Base-by-base conservation (phyloP, 257 asterid genomes). In the Cinchona pubescens region DNA sequence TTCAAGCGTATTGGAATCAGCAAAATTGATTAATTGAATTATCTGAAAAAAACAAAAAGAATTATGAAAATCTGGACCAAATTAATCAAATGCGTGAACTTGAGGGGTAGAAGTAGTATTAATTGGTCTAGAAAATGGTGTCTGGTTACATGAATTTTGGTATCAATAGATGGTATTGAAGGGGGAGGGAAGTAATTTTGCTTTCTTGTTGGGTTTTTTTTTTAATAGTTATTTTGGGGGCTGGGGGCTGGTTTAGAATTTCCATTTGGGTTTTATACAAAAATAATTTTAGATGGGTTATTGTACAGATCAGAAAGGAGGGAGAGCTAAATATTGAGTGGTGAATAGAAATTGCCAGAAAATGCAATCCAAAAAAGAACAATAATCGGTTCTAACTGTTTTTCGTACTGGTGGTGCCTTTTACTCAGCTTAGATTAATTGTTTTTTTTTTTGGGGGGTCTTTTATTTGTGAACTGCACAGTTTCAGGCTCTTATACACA, bases 1-100 rank as follows among this genome's bases (percentile, higher is more conserved):
- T 90, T 85, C 64, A 92, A 90, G 85, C 82, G 95, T 53, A 88
- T 92, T 69, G 94, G 94, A 40, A 83, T 91, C 19, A 87, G 91
- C 86, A 91, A 85, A 82, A 87, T 89, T 60, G 97, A 91, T 67
- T 89, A 79, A 81, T 37, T 38, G 18, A 45, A 76, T 58, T 25
- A 23, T 48, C 7, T 4, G 15, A 60, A 19, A 6, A 19, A 71
- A 61, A 16, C 42, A n/a, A n/a, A n/a, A n/a, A n/a, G 30, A 3
- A 34, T n/a, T n/a, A n/a, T n/a, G n/a, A 18, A 56, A 66, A 45
- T 53, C 18, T 29, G 34, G n/a, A n/a, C n/a, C n/a, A 30, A 65
- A 58, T 34, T 53, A 63, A 73, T 63, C 63, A n/a, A 74, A 35
- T 37, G 58, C 51, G 25, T 25, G 66, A 43, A 29, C n/a, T n/a